Conservation (phyloP, 73 alveolate genomes). For the Blepharisma stoltei region DNA sequence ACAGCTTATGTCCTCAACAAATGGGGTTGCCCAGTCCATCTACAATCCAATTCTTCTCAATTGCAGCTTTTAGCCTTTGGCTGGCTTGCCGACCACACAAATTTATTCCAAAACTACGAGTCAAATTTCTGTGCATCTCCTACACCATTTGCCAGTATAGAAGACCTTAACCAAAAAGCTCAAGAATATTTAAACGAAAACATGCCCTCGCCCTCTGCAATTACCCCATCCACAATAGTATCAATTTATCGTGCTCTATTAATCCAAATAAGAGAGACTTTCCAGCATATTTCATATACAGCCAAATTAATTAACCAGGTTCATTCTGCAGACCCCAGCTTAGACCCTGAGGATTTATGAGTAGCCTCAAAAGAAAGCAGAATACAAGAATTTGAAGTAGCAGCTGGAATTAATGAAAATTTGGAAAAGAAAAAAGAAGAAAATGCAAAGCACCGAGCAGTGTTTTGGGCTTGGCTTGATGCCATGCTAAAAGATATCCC, state of each 20-base stretch:
- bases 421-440: constrained; percentile 13
- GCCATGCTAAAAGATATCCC: not conserved
- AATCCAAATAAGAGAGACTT: constrained; percentile 9
- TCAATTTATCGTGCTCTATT: not conserved
- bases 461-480: constrained; percentile 28
- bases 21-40: not conserved
- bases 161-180: not conserved
- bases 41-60: not conserved
- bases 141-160: not conserved
- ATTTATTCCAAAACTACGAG: constrained; percentile 8
- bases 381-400: not conserved
- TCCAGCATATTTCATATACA: not conserved
- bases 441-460: not conserved
- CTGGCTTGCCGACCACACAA: not conserved
- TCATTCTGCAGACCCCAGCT: constrained; percentile 14
- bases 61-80: not conserved
- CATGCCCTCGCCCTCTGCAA: not conserved
- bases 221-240: not conserved
- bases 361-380: not conserved
- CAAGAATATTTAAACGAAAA: not conserved
- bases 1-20: not conserved
- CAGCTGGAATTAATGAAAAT: not conserved
- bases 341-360: constrained; percentile 12
- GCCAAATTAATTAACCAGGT: not conserved
- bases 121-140: not conserved